Evolutionary conservation across 345 rosid species (phyloP).

Genomic region (Dipteronia sinensis): DNA sequence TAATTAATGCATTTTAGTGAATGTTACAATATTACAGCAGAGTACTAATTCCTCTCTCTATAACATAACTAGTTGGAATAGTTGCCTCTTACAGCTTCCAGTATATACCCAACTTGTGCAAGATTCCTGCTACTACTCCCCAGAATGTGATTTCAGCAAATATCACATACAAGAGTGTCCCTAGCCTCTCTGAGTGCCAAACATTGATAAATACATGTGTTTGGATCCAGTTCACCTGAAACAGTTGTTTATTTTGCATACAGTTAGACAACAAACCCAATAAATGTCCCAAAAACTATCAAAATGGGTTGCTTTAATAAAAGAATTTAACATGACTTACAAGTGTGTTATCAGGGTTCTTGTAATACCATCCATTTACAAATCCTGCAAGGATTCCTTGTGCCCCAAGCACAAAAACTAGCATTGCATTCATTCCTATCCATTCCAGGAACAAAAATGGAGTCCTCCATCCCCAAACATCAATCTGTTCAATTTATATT

Average conservation of each 20-base stretch:
- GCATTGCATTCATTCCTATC: constrained; percentile 80
- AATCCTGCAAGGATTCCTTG: constrained; percentile 62
- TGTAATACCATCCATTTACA: constrained; percentile 64
- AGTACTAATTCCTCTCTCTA: neutral
- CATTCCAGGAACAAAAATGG: constrained; percentile 67
- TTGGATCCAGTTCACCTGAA: constrained; percentile 61
- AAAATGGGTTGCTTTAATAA: neutral
- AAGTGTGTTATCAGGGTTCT: constrained; percentile 45
- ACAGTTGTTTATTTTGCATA: neutral
- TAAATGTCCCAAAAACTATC: neutral
- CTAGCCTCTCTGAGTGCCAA: constrained; percentile 57
- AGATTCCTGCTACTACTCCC: constrained; percentile 51
- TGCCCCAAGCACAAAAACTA: constrained; percentile 66
- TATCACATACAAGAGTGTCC: constrained; percentile 55
- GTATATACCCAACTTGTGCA: constrained; percentile 55
- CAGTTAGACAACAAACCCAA: neutral
- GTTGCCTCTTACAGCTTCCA: constrained; percentile 52
- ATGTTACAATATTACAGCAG: neutral
- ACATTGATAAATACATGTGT: constrained; percentile 51
- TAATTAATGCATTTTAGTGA: neutral
- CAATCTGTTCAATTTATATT: constrained; percentile 40
- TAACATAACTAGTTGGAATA: neutral
- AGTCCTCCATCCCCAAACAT: constrained; percentile 51
- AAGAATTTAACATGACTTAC: constrained; percentile 34
- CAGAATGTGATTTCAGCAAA: constrained; percentile 64